Base-by-base conservation (phyloP, 2,329 filamentous ascomycete genomes). In the Ophiosphaerella narmari region DNA sequence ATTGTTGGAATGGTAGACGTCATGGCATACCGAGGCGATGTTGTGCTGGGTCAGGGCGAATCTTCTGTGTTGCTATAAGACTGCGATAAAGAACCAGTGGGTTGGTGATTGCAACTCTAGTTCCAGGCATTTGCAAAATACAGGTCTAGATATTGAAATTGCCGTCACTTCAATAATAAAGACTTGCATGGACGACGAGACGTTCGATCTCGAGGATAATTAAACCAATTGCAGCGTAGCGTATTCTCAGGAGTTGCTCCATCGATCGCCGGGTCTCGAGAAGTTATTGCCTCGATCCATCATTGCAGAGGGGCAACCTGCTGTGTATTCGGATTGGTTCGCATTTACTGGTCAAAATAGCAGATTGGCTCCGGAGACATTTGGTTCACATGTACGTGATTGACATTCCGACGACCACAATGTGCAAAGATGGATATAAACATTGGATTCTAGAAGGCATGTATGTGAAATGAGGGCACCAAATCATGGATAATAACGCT, bases 71-170 rank as follows among this genome's bases (percentile, higher is more conserved):
- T 6, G 86, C 82, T 32, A 93, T 71, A 12, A 91, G 77, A 18
- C 87, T 82, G 50, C 88, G 83, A 71, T 93, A 93, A 55, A 91
- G 86, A 54, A 91, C 83, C 53, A 92, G 76, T 3, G 89, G 89
- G 65, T 92, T 91, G 35, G 78, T 81, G 62, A 81, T 80, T 21
- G 78, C 68, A 44, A 81, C 68, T 43, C 74, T 71, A 14, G 70
- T 72, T 50, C 56, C 55, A 45, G 52, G 41, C 67, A 71, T 66
- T 66, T 39, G 50, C 59, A 60, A 67, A 60, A 64, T 70, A 72
- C 71, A 57, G 48, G 50, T 50, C 45, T 46, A 18, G 35, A 46
- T 40, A 43, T 35, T 32, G 32, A 46, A 43, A 41, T 42, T 45
- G 46, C 13, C 29, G 18, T n/a, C 13, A n/a, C 48, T 39, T 48